Base-by-base conservation (phyloP, 1,284 basidiomycete species). In the Lentinula novae-zelandiae region DNA sequence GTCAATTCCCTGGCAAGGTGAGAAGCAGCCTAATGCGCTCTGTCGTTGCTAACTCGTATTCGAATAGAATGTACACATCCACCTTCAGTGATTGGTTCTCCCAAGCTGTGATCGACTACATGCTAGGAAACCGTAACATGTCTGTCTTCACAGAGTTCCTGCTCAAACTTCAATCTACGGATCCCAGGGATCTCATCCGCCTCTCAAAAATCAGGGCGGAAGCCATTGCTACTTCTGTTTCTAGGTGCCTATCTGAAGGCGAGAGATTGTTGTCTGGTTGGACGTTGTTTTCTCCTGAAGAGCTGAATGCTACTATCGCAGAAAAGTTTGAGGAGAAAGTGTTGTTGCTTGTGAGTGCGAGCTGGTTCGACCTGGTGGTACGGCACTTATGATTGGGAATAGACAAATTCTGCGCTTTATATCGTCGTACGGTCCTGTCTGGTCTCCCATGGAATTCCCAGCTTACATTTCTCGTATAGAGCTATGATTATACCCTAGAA, bases 11-110 rank as follows among this genome's bases (percentile, higher is more conserved):
- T 97, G 33, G 90, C 93, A 46, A 85, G 93, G 78, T 85, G 46
- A 42, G 70, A n/a, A 52, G 27, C 52, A 12, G 22, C 50, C 46
- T 12, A 12, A 36, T 20, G 7, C 49, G 9, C 42, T 50, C 12
- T 38, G 13, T 8, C 48, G 22, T 27, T 38, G 33, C 55, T 53
- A 39, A 62, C 61, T 48, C 27, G 7, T 5, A 15, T 61, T 61
- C 61, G 52, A 6, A 20, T 63, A 85, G 92, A 69, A 85, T 93
- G 87, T 93, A 92, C 73, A 87, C 89, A 6, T 87, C 92, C 20
- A 90, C 91, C 2, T 93, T 96, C 68, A 89, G 90, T 62, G 96
- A 98, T 75, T 98, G 96, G 86, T 99, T 98, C 76, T 89, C 86
- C 57, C 96, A 99, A 77, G 92, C 95, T 1, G 92, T 95, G 54